phyloP scores from a whole-genome alignment of 2,329 filamentous ascomycete species.

The Claviceps humidiphila region DNA sequence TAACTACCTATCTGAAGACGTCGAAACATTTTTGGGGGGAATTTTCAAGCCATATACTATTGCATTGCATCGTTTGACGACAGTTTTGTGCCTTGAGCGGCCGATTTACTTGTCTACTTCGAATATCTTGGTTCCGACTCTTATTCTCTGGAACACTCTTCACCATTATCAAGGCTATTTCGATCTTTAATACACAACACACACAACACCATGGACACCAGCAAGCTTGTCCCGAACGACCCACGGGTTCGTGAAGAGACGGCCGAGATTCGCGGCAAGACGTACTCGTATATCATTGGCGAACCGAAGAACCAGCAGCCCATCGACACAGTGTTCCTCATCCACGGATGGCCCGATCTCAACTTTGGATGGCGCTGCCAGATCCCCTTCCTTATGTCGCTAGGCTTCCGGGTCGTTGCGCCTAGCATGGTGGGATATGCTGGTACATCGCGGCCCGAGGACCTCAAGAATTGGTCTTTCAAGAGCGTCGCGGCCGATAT shows the following conservation, averaged over 20 bases:
- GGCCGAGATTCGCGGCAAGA: constrained; percentile 52
- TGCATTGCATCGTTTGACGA: no score
- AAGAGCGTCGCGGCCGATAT: constrained; percentile 67
- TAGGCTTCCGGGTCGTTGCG: constrained; percentile 67
- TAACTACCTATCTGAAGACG: no score
- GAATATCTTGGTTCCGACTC: no score
- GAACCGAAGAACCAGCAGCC: constrained; percentile 30
- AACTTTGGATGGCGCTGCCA: constrained; percentile 82
- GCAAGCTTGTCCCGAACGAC: constrained; percentile 55
- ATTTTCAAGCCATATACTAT: no score
- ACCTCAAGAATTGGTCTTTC: constrained; percentile 49
- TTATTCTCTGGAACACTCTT: no score
- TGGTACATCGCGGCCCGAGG: constrained; percentile 54
- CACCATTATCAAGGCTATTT: no score
- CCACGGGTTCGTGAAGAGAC: constrained; percentile 51
- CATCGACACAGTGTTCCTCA: constrained; percentile 36
- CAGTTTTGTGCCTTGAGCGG: no score
- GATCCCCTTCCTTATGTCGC: constrained; percentile 59
- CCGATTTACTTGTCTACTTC: no score
- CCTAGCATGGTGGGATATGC: constrained; percentile 84
- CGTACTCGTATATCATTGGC: constrained; percentile 52
- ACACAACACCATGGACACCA: constrained; percentile 30
- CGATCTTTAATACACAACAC: no score
- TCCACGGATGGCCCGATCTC: constrained; percentile 76
- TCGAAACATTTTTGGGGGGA: no score